A percentile compares a stretch with the other conserved stretches of the same genome.
phyloP scores from a whole-genome alignment of 1,139 yeast species.

The Pichia kudriavzevii region DNA sequence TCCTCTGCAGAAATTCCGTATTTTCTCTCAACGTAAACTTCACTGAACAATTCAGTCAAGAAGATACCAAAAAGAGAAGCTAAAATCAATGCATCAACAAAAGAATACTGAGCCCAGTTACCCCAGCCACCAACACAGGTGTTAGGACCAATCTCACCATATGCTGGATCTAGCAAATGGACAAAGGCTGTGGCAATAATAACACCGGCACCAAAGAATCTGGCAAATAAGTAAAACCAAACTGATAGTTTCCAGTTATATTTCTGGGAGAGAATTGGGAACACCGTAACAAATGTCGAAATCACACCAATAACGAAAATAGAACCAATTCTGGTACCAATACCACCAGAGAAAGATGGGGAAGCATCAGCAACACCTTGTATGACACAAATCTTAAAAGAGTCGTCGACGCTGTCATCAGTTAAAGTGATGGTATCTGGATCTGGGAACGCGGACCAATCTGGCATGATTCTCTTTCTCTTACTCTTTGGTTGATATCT shows the following conservation, averaged over 20 bases:
- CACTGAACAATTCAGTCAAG: conserved; percentile 24
- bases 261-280: conserved; percentile 50
- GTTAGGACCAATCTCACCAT: conserved; percentile 41
- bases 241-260: conserved; percentile 47
- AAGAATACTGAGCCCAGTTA: conserved; percentile 37
- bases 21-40: conserved; percentile 26
- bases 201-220: conserved; percentile 88
- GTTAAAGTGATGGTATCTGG: conserved; percentile 10
- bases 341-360: conserved; percentile 14
- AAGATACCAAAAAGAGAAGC: conserved; percentile 23
- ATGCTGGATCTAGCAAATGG: conserved; percentile 76
- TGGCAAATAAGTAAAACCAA: conserved; percentile 63
- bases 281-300: conserved; percentile 50
- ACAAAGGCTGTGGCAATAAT: conserved; percentile 85
- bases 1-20: conserved; percentile 18
- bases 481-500: conserved; percentile 1
- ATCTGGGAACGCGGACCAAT: conserved; percentile 15
- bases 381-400: conserved; percentile 15
- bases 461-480: conserved; percentile 10
- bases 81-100: conserved; percentile 28
- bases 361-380: conserved; percentile 16
- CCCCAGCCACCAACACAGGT: conserved; percentile 39
- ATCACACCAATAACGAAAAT: conserved; percentile 59
- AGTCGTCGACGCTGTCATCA: conserved; percentile 13
- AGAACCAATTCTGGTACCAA: conserved; percentile 66